A percentile compares a stretch with the other conserved stretches of the same genome.
Conservation (phyloP, 2,329 filamentous ascomycete genomes). For the Helminthosporium solani region DNA sequence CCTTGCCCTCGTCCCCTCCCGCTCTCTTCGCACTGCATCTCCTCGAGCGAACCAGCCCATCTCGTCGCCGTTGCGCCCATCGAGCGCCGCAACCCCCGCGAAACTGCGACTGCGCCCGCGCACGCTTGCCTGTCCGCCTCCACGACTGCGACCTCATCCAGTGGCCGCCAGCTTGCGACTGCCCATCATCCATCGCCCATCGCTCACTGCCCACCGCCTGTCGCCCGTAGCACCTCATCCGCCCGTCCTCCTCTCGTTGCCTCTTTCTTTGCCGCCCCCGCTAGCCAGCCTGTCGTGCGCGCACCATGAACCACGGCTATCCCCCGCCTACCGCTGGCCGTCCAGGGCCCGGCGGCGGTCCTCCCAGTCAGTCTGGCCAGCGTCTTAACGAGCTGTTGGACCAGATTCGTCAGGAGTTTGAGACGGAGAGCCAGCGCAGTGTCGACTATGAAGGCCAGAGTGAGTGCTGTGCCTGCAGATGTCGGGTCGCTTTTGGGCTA, state of each 20-base stretch:
- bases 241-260: too few relatives aligned
- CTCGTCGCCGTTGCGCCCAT: constrained; percentile 24
- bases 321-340: constrained; percentile 75
- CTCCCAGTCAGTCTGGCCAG: constrained; percentile 57
- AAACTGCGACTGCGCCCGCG: constrained; percentile 12
- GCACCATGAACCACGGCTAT: constrained; percentile 65
- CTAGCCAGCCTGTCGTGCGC: constrained; percentile 1
- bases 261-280: too few relatives aligned
- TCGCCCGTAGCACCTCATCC: too few relatives aligned
- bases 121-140: constrained; percentile 21
- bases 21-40: constrained; percentile 10
- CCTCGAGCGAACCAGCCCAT: constrained; percentile 16
- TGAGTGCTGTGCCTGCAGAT: too few relatives aligned
- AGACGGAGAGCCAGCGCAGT: constrained; percentile 75
- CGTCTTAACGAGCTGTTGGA: constrained; percentile 91
- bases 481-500: background rate
- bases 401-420: constrained; percentile 86
- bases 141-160: constrained; percentile 1
- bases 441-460: constrained; percentile 92
- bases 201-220: too few relatives aligned
- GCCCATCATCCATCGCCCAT: background rate
- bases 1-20: constrained; percentile 5
- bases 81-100: constrained; percentile 18
- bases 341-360: constrained; percentile 43
- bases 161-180: background rate